These are phyloP conservation scores for Fusarium robinianum DNA, from an alignment of 2,329 filamentous ascomycete genomes.

Conservation along the genomic window DNA sequence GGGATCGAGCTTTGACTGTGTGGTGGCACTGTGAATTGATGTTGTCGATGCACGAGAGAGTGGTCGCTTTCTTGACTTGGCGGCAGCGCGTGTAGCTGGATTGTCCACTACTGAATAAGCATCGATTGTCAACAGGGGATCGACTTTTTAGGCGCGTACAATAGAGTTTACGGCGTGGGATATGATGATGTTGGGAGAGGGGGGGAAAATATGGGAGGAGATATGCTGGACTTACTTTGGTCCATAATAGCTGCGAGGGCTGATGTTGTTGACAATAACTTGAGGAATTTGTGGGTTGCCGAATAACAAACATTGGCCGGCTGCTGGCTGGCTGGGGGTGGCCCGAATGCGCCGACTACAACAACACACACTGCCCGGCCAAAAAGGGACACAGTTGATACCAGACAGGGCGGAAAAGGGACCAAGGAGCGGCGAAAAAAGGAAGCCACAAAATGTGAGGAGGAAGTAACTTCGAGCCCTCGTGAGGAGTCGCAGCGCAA, in stretches of 20 bases:
- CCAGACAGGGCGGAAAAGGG: constrained; percentile 13
- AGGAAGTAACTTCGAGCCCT: too few species aligned
- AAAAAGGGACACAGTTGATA: constrained; percentile 20
- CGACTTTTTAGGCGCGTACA: neutral
- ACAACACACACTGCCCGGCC: constrained; percentile 30
- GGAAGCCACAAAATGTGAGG: constrained; percentile 1
- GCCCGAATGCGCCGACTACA: constrained; percentile 38
- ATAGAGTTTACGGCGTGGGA: constrained; percentile 16
- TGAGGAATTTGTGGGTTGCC: constrained; percentile 39
- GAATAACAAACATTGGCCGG: constrained; percentile 49
- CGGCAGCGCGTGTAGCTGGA: constrained; percentile 38
- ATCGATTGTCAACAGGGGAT: constrained; percentile 22
- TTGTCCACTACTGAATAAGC: constrained; percentile 38
- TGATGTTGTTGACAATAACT: constrained; percentile 37
- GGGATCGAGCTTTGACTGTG: constrained; percentile 57
- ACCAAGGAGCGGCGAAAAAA: constrained; percentile 14
- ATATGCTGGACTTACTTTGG: constrained; percentile 45
- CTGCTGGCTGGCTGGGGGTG: too few species aligned
- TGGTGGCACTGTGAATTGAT: constrained; percentile 59
- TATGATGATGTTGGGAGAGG: constrained; percentile 17
- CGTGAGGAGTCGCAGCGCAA: too few species aligned
- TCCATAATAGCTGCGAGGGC: constrained; percentile 43
- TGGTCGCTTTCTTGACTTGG: constrained; percentile 55
- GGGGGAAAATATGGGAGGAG: constrained; percentile 23
- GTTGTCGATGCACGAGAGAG: constrained; percentile 61